Conservation (phyloP, 2,329 filamentous ascomycete species). For the Calonectria naviculata region DNA sequence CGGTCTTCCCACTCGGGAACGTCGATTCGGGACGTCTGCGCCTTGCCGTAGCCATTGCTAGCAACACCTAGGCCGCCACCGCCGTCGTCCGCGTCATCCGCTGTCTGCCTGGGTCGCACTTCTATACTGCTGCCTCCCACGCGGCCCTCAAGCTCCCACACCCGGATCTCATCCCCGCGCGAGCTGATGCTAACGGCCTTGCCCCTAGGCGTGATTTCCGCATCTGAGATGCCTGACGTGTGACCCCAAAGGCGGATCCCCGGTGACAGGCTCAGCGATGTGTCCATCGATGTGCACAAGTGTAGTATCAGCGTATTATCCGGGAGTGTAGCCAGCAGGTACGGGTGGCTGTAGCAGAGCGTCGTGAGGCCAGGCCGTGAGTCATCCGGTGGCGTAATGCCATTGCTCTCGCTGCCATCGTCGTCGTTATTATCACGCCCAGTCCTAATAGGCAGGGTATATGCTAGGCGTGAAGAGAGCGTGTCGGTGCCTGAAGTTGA, state of each 20-base stretch:
- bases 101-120: conserved; percentile 55
- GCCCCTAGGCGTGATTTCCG: conserved; percentile 84
- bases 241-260: conserved; percentile 90
- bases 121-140: conserved; percentile 65
- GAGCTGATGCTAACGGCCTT: conserved; percentile 91
- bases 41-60: conserved; percentile 10
- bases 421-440: conserved; percentile 18
- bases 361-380: conserved; percentile 63
- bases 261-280: conserved; percentile 74
- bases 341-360: conserved; percentile 82
- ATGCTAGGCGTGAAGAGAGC: conserved; percentile 50
- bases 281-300: conserved; percentile 79
- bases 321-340: conserved; percentile 83
- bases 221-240: conserved; percentile 88
- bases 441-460: conserved; percentile 47
- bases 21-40: conserved; percentile 3
- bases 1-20: conserved; percentile 55
- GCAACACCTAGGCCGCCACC: not conserved
- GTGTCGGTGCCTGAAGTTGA: conserved; percentile 43
- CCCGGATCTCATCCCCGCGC: conserved; percentile 80
- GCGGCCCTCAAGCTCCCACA: conserved; percentile 90
- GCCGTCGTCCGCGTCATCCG: conserved; percentile 32
- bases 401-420: not conserved
- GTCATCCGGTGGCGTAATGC: conserved; percentile 17
- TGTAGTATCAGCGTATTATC: conserved; percentile 91